Conservation (phyloP, 2,329 filamentous ascomycete genomes). For the Trichoderma koningiopsis region DNA sequence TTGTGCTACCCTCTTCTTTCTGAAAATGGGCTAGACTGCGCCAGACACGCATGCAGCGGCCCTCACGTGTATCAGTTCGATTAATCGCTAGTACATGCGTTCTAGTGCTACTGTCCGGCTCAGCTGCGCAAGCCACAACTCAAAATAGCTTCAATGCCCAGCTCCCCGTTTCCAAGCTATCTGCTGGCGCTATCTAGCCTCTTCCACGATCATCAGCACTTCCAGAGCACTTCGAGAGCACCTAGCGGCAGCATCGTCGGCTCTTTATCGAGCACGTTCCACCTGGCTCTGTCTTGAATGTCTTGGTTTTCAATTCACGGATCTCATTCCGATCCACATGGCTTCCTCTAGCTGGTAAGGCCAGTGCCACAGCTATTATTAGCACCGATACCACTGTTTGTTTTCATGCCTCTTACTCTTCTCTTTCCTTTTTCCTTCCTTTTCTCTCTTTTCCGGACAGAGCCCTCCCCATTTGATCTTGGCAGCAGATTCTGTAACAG, state of each 20-base stretch:
- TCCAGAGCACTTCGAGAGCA: neutral
- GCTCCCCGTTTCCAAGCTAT: neutral
- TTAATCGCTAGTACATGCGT: neutral
- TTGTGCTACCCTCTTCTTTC: neutral
- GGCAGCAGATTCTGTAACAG: neutral
- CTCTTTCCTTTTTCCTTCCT: neutral
- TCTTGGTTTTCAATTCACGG: neutral
- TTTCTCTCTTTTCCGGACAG: neutral
- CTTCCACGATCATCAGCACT: neutral
- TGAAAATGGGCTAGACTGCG: neutral
- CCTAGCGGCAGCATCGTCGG: neutral
- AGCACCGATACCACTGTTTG: neutral
- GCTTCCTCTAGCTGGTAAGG: neutral
- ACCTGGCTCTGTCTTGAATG: neutral
- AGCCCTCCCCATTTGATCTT: neutral
- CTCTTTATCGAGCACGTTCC: neutral
- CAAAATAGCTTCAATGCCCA: neutral
- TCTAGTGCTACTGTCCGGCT: neutral
- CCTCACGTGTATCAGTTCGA: conserved; percentile 1
- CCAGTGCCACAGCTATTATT: conserved; percentile 13
- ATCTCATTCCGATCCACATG: conserved; percentile 14
- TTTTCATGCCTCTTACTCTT: neutral
- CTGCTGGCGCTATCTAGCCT: neutral
- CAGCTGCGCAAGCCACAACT: conserved; percentile 8
- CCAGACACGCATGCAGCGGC: neutral